Conservation (phyloP, 2,329 filamentous ascomycete genomes). For the Aspergillus ibericus region DNA sequence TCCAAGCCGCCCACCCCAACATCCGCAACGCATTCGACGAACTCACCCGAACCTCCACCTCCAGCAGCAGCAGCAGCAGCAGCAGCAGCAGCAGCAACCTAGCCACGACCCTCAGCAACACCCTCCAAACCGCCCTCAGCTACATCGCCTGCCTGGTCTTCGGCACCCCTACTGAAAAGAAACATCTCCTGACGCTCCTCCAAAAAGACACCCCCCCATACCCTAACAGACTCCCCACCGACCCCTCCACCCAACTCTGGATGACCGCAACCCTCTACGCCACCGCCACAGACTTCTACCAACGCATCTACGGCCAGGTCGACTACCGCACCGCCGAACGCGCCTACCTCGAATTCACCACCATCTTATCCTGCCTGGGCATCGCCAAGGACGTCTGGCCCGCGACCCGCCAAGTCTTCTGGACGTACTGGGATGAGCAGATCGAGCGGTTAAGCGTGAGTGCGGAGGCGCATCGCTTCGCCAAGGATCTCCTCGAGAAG, state of each 20-base stretch:
- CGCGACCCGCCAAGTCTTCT: constrained; percentile 31
- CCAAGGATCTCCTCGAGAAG: constrained; percentile 27
- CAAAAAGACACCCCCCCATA: constrained; percentile 24
- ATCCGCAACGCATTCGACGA: constrained; percentile 14
- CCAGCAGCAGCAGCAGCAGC: constrained; percentile 14
- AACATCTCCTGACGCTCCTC: constrained; percentile 28
- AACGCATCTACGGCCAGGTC: constrained; percentile 36
- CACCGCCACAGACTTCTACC: constrained; percentile 39
- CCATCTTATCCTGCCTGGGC: constrained; percentile 29
- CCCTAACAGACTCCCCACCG: constrained; percentile 21
- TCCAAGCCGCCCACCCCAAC: constrained; percentile 34
- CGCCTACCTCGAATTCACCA: constrained; percentile 32
- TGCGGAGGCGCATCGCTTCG: constrained; percentile 30
- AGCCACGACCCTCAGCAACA: constrained; percentile 31
- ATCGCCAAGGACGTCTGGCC: constrained; percentile 34
- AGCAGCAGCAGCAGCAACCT: constrained; percentile 19
- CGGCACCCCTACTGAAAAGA: constrained; percentile 31
- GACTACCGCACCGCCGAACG: constrained; percentile 33
- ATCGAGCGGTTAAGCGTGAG: constrained; percentile 30
- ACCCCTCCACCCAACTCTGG: constrained; percentile 31
- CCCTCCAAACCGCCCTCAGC: constrained; percentile 31
- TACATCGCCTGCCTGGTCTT: constrained; percentile 39
- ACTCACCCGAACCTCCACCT: constrained; percentile 19
- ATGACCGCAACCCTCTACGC: constrained; percentile 38
- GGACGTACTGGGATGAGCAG: constrained; percentile 39